Evolutionary conservation across 345 rosid genomes (phyloP).

Genomic region (Eucalyptus microcorys): DNA sequence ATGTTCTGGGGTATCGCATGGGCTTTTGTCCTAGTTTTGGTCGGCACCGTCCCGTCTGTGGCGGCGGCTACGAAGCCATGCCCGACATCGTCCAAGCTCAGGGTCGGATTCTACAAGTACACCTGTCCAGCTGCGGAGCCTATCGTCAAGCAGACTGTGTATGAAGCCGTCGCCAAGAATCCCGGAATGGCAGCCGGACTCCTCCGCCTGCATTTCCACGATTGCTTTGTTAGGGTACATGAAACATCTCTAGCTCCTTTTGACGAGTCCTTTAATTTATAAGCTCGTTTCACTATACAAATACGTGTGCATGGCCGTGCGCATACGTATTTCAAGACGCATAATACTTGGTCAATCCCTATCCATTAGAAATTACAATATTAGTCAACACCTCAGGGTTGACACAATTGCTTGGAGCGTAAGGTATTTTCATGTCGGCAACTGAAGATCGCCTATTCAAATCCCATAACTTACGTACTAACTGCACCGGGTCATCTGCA

Average conservation of each 20-base stretch:
- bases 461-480: background rate
- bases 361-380: background rate
- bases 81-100: background rate
- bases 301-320: background rate
- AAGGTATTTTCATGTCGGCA: background rate
- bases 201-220: slow-evolving; percentile 13
- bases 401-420: background rate
- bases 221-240: slow-evolving; percentile 11
- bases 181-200: background rate
- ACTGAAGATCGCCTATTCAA: too few species aligned
- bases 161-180: background rate
- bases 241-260: background rate
- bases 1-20: background rate
- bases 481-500: background rate
- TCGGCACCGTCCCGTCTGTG: background rate
- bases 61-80: background rate
- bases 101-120: background rate
- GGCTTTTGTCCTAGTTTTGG: background rate
- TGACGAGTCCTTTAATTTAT: background rate
- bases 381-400: background rate
- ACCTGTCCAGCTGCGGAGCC: slow-evolving; percentile 1
- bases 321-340: background rate
- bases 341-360: background rate
- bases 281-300: background rate
- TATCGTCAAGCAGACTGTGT: background rate